Base-by-base conservation (phyloP, 2,329 filamentous ascomycete species). In the Endoconidiophora polonica region DNA sequence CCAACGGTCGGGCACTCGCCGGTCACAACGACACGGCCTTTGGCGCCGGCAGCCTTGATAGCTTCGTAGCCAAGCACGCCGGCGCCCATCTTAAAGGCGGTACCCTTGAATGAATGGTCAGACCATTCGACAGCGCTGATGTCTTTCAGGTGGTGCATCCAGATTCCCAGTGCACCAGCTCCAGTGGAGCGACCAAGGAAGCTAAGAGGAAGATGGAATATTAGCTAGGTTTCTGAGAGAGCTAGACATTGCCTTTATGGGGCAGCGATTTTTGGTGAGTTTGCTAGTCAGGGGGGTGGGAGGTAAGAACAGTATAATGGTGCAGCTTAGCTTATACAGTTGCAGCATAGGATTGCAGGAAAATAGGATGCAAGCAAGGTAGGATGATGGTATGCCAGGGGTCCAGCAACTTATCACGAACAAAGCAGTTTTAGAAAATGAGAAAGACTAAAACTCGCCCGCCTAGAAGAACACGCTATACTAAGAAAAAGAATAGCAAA, bases 1-100 rank as follows among this genome's bases (percentile, higher is more conserved):
- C 76, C 76, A 4, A 81, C 76, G 0, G 69, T 72, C 0, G 59
- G 53, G 48, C 73, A 73, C n/a, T 73, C 70, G 3, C 76, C 76
- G 16, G 69, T 72, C 3, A 78, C 67, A 2, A 76, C 65, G 0
- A 65, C 66, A 43, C 71, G 63, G 0, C 68, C 69, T 24, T 67
- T 59, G 14, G 65, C 59, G 10, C 69, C 57, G 2, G 71, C 73
- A 38, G 66, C 67, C 26, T 66, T 66, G 56, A 77, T 77, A 1
- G 74, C 59, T 54, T 78, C 73, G 36, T 62, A 65, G 2, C 68
- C 70, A 52, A 74, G 65, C 6, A 77, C 68, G 48, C 74, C 75
- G 7, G 72, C 66, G 2, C 72, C 74, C 16, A 75, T 62, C 58
- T 73, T 77, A 55, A 77, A 66, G 0, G 73, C 74, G 2, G 67